Evolutionary conservation across 768 basidiomycete genomes (phyloP).

Genomic region (Russula brevipes): DNA sequence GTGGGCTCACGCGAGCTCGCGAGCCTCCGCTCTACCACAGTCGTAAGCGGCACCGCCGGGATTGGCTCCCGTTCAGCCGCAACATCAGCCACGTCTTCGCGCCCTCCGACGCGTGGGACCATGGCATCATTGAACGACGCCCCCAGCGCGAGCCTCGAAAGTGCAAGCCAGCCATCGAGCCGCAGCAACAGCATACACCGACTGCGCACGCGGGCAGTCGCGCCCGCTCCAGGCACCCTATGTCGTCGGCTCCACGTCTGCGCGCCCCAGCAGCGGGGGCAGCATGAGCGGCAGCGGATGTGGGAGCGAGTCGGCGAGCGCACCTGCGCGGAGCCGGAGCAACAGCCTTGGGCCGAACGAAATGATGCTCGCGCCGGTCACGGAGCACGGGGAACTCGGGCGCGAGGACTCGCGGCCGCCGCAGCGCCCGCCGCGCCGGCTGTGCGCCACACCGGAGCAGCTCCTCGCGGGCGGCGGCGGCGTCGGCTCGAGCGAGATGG

Average conservation of each 20-base stretch:
- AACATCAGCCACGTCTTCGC: conserved; percentile 13
- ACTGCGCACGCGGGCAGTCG: not conserved
- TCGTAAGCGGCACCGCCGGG: not conserved
- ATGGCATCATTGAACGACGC: conserved; percentile 17
- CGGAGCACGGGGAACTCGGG: conserved; percentile 19
- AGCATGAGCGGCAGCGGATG: not conserved
- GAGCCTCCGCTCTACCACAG: conserved; percentile 26
- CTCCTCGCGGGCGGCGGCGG: not conserved
- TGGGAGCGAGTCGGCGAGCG: not conserved
- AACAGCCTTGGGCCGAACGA: conserved; percentile 20
- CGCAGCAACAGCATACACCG: conserved; percentile 21
- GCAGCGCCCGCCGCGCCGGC: not conserved
- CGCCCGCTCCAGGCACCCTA: too few relatives aligned
- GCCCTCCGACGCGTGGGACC: conserved; percentile 22
- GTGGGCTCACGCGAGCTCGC: conserved; percentile 59
- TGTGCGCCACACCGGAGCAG: conserved; percentile 3
- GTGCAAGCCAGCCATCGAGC: conserved; percentile 16
- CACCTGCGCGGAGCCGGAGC: conserved; percentile 16
- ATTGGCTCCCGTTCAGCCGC: not conserved
- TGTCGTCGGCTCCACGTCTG: not conserved
- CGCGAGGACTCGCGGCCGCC: not conserved
- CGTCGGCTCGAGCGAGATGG: conserved; percentile 7
- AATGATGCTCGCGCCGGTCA: conserved; percentile 19
- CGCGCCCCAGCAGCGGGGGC: conserved; percentile 4
- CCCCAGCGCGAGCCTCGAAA: conserved; percentile 12